Base-by-base conservation (phyloP, 176 grass and related monocot species). In the Canna indica region DNA sequence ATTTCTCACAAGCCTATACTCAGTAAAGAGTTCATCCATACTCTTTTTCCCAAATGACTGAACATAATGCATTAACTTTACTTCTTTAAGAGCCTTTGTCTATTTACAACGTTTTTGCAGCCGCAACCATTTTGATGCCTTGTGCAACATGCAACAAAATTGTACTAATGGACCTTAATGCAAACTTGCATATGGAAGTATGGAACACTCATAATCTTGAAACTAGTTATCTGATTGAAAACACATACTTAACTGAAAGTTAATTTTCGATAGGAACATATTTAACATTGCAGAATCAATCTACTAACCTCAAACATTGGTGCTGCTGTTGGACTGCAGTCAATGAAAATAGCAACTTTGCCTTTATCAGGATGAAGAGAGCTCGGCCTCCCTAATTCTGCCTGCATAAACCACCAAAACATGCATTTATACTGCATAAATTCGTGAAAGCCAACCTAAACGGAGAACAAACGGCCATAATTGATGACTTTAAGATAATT, bases 351-450 rank as follows among this genome's bases (percentile, higher is more conserved):
- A 64, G 75, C 80, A 79, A 96, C 81, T 76, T 91, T 96, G 68
- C 92, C 92, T 83, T 91, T 86, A 70, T 86, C 92, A 34, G 85
- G 88, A 44, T 91, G 83, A 59, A 91, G 83, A 79, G 81, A 69
- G 60, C 47, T 88, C 52, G 88, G 92, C 80, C 78, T 88, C 33
- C 92, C 92, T n/a, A 96, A 78, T 85, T 96, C 88, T 80, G 85
- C 85, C 92, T 91, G 70, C 25, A 83, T 45, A 35, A 74, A 25
- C 59, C 65, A 69, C 47, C 20, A 69, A 73, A 60, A 1, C 76
- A 38, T 47, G 32, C 52, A 18, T 32, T 20, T 26, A 41, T 76
- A 30, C 45, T 62, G 27, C n/a, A 69, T 4, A 81, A 67, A 27
- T 22, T 34, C 47, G 31, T 66, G 0, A 63, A 24, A 54, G 0